Evolutionary conservation across 352 stramenopile genomes (phyloP).

Genomic region (Phytophthora ramorum): DNA sequence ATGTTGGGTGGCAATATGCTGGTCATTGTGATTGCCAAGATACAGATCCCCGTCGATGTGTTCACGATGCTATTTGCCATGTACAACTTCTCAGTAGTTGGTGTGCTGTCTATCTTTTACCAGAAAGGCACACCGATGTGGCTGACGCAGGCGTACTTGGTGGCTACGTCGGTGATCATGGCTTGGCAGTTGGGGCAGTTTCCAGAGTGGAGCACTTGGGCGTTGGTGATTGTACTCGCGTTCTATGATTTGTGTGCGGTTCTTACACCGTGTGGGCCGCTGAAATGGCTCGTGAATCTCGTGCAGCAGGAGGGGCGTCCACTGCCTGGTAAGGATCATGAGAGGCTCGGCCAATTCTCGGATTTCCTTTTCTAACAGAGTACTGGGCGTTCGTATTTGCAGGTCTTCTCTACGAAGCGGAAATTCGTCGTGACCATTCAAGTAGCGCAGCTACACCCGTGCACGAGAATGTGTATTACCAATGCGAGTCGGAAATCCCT

Average conservation of each 20-base stretch:
- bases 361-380: slow-evolving; percentile 9
- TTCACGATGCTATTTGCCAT: slow-evolving; percentile 81
- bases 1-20: slow-evolving; percentile 89
- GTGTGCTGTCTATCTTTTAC: slow-evolving; percentile 92
- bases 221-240: slow-evolving; percentile 94
- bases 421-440: slow-evolving; percentile 56
- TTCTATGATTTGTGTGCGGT: slow-evolving; percentile 99
- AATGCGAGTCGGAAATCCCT: slow-evolving; percentile 64
- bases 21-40: slow-evolving; percentile 67
- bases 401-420: slow-evolving; percentile 81
- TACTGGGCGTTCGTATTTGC: background rate
- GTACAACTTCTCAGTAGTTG: slow-evolving; percentile 93
- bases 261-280: slow-evolving; percentile 97
- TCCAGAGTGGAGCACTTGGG: slow-evolving; percentile 94
- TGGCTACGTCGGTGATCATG: slow-evolving; percentile 97
- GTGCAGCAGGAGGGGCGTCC: slow-evolving; percentile 92
- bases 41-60: slow-evolving; percentile 68
- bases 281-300: slow-evolving; percentile 96
- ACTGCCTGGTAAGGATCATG: slow-evolving; percentile 81
- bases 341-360: background rate
- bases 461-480: slow-evolving; percentile 70
- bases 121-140: slow-evolving; percentile 82
- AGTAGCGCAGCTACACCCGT: slow-evolving; percentile 20
- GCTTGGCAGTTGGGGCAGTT: slow-evolving; percentile 98
- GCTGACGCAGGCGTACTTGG: slow-evolving; percentile 95